phyloP scores from a whole-genome alignment of 2,329 filamentous ascomycete species.

The Chrysoporthe puriensis region DNA sequence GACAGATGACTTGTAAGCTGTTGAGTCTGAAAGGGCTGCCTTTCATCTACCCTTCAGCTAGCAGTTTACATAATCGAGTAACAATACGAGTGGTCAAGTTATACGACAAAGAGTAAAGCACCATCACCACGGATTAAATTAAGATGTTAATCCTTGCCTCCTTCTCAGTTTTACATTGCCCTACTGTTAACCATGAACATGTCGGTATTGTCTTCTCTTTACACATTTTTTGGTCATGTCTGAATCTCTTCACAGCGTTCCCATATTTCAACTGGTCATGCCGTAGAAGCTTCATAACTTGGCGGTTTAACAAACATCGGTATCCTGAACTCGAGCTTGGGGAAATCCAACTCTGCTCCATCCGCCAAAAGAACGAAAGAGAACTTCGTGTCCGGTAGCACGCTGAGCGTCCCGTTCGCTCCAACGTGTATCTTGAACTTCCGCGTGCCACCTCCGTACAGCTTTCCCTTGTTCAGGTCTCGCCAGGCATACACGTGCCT shows the following conservation, averaged over 20 bases:
- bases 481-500: conserved; percentile 2
- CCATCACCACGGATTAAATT: no score
- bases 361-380: background rate
- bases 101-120: no score
- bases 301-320: conserved; percentile 9
- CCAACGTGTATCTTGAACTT: conserved; percentile 5
- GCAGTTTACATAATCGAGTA: no score
- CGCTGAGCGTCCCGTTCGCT: background rate
- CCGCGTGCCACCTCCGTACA: background rate
- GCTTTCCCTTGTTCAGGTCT: background rate
- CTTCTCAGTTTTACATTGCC: no score
- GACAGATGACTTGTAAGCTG: no score
- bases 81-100: no score
- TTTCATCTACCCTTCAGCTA: no score
- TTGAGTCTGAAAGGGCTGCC: no score
- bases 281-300: conserved; percentile 3
- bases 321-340: conserved; percentile 10
- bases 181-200: background rate
- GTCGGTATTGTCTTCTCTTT: conserved; percentile 58
- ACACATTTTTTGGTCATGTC: conserved; percentile 59
- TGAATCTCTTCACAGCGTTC: conserved; percentile 56
- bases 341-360: background rate
- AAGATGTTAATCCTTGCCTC: no score
- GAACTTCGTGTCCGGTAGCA: conserved; percentile 4
- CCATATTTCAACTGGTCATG: background rate